Evolutionary conservation across 768 basidiomycete species (phyloP).

Genomic region (Leccinum sublutescens): DNA sequence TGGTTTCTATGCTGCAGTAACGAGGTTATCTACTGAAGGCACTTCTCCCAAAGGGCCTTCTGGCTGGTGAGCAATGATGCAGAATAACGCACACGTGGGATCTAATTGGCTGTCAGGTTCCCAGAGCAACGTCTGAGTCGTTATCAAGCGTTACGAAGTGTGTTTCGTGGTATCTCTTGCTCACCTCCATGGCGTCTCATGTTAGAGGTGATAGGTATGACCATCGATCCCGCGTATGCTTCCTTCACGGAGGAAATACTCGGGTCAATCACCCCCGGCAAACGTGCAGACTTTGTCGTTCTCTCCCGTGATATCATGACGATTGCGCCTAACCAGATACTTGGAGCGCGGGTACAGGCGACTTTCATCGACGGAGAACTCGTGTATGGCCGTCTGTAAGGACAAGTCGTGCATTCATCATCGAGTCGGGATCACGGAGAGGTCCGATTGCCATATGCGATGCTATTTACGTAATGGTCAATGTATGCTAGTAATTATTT

Average conservation of each 20-base stretch:
- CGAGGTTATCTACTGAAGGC: constrained; percentile 67
- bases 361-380: constrained; percentile 77
- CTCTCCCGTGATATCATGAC: constrained; percentile 81
- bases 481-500: background rate
- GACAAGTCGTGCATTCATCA: background rate
- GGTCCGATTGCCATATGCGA: background rate
- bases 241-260: constrained; percentile 71
- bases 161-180: background rate
- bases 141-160: constrained; percentile 72
- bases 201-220: constrained; percentile 60
- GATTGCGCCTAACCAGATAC: constrained; percentile 54
- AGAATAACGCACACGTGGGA: background rate
- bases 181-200: background rate
- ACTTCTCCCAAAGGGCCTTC: constrained; percentile 76
- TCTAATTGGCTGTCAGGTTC: constrained; percentile 53
- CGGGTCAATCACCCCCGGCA: constrained; percentile 78
- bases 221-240: constrained; percentile 83
- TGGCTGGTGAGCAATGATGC: constrained; percentile 63
- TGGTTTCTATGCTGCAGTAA: constrained; percentile 87
- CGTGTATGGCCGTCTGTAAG: constrained; percentile 42
- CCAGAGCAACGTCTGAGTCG: constrained; percentile 76
- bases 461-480: background rate
- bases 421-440: background rate
- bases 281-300: constrained; percentile 83
- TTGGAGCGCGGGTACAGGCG: constrained; percentile 63